Percentiles rank a stretch among this genome's conserved stretches.
phyloP scores from a whole-genome alignment of 192 early-diverging fungal species.

The Spizellomyces punctatus region DNA sequence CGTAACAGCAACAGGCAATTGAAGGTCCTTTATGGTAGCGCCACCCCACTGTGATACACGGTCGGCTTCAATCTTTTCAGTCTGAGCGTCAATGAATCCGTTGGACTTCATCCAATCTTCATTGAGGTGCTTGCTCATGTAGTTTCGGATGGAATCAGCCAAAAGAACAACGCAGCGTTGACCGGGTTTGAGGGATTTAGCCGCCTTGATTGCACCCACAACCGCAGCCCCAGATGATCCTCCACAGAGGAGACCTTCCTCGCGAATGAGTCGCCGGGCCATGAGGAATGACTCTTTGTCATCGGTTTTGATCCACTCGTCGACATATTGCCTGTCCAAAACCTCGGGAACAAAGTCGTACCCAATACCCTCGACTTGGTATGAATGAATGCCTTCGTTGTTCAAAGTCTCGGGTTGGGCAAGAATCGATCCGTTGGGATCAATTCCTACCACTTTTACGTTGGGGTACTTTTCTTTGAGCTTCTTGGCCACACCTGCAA shows the following conservation, averaged over 20 bases:
- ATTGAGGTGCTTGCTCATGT: slow-evolving; percentile 99
- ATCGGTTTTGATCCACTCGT: slow-evolving; percentile 95
- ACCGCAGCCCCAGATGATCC: slow-evolving; percentile 95
- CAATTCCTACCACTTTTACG: slow-evolving; percentile 87
- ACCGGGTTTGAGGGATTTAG: slow-evolving; percentile 81
- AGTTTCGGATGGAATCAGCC: slow-evolving; percentile 98
- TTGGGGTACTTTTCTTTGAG: slow-evolving; percentile 93
- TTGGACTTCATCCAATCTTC: slow-evolving; percentile 94
- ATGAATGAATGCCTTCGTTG: slow-evolving; percentile 59
- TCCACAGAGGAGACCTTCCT: slow-evolving; percentile 95
- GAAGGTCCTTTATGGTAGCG: slow-evolving; percentile 80
- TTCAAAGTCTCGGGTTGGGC: slow-evolving; percentile 87
- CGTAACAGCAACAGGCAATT: slow-evolving; percentile 81
- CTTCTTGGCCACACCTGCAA: slow-evolving; percentile 90
- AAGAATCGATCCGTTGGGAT: slow-evolving; percentile 93
- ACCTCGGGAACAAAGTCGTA: slow-evolving; percentile 99
- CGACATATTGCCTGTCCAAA: slow-evolving; percentile 80
- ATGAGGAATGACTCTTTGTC: slow-evolving; percentile 96
- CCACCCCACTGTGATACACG: slow-evolving; percentile 76
- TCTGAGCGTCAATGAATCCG: slow-evolving; percentile 82
- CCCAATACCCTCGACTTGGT: slow-evolving; percentile 98
- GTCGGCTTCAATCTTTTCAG: slow-evolving; percentile 63
- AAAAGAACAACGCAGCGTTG: slow-evolving; percentile 94
- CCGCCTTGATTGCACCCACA: slow-evolving; percentile 82
- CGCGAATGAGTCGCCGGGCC: slow-evolving; percentile 93